These are phyloP conservation scores for Yamadazyma pseudoaaseri DNA, from an alignment of 1,139 yeast genomes.

Conservation along the genomic window DNA sequence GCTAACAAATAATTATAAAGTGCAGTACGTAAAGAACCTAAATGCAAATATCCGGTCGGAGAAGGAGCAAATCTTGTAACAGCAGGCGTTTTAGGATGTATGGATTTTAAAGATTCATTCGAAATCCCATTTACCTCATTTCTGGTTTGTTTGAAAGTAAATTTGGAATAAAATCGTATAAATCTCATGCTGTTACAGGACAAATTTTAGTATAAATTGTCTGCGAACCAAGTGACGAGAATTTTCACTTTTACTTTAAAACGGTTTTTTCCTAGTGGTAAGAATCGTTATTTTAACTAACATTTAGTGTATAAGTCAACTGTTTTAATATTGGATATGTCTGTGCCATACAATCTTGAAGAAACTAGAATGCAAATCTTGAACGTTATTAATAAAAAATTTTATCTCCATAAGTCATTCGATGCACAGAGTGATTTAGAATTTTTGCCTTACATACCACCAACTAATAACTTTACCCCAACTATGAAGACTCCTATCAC, in stretches of 20 bases:
- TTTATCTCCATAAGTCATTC: slow-evolving; percentile 66
- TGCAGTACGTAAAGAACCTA: slow-evolving; percentile 93
- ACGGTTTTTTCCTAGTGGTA: not conserved
- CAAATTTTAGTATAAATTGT: not conserved
- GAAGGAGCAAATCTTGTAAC: slow-evolving; percentile 97
- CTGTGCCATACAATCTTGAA: slow-evolving; percentile 5
- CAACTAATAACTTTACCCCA: not conserved
- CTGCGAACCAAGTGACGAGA: not conserved
- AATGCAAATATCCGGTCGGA: slow-evolving; percentile 90
- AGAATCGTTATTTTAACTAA: not conserved
- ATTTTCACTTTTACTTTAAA: slow-evolving; percentile 1
- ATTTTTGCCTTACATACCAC: slow-evolving; percentile 56
- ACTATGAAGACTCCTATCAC: not conserved
- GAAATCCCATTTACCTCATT: not conserved
- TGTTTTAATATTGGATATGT: no score
- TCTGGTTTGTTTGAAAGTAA: slow-evolving; percentile 5
- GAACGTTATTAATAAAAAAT: slow-evolving; percentile 40
- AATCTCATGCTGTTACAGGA: slow-evolving; percentile 1
- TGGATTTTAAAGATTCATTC: slow-evolving; percentile 10
- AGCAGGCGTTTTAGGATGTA: slow-evolving; percentile 59
- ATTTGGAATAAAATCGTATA: slow-evolving; percentile 9
- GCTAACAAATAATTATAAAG: slow-evolving; percentile 85
- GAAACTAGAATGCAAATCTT: slow-evolving; percentile 18
- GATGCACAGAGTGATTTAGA: slow-evolving; percentile 70
- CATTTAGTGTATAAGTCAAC: no score